Percentiles rank a stretch among this genome's conserved stretches.
phyloP scores from a whole-genome alignment of 106 monocot genomes.

The Allium fistulosum region DNA sequence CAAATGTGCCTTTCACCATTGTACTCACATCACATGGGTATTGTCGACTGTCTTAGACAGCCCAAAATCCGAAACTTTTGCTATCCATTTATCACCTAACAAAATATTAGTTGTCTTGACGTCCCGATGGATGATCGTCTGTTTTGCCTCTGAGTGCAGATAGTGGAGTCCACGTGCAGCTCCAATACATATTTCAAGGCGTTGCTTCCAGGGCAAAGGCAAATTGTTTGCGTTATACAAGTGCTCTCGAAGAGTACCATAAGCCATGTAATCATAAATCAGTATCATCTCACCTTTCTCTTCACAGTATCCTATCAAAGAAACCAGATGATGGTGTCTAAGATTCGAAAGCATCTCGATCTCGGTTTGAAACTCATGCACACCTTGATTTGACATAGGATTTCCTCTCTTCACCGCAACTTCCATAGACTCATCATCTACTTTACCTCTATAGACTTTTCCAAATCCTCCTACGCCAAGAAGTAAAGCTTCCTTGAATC shows the following conservation, averaged over 20 bases:
- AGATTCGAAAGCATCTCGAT: conserved; percentile 94
- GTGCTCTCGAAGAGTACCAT: conserved; percentile 69
- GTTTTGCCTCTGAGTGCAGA: conserved; percentile 75
- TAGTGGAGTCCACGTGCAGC: conserved; percentile 71
- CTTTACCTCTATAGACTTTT: conserved; percentile 60
- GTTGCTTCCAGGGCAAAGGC: conserved; percentile 50
- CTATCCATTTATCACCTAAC: conserved; percentile 65
- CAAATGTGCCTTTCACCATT: conserved; percentile 83
- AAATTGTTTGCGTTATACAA: conserved; percentile 52
- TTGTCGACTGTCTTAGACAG: conserved; percentile 71
- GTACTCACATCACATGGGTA: conserved; percentile 77
- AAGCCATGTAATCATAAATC: conserved; percentile 76
- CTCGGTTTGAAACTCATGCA: conserved; percentile 64
- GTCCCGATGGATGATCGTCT: conserved; percentile 78
- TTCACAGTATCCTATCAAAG: conserved; percentile 77
- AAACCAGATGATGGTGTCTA: conserved; percentile 68
- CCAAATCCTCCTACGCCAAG: conserved; percentile 89
- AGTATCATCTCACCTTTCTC: conserved; percentile 64
- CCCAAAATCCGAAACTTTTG: conserved; percentile 84
- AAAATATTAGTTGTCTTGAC: conserved; percentile 46
- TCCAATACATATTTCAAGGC: conserved; percentile 70
- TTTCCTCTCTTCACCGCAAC: conserved; percentile 77
- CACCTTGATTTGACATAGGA: conserved; percentile 63
- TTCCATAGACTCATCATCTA: conserved; percentile 21
- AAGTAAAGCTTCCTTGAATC: conserved; percentile 67